Evolutionary conservation across 2,329 filamentous ascomycete genomes (phyloP), one percentile per base, ranked within the genome.

Genomic region (Thelonectria blattea): DNA sequence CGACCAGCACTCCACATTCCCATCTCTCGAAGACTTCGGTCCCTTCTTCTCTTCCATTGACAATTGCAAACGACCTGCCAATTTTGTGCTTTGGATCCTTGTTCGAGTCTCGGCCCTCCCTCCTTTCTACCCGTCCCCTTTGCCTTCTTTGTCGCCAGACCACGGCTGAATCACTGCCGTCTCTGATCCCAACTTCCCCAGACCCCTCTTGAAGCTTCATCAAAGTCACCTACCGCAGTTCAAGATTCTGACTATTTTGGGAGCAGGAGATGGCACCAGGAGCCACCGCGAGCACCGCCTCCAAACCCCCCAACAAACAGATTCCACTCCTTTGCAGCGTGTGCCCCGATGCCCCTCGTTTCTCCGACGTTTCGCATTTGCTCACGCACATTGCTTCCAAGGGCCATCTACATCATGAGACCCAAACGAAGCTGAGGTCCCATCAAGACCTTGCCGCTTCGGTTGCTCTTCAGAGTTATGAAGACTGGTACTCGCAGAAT

Each of bases 321-420:
- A 88, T 93, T 60, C 87, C 90, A 58, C 86, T 97, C 50, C 79
- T 87, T 68, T 98, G 94, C 85, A 88, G 83, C 71, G 89, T 97
- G 67, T 98, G 94, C 74, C 89, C 91, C 37, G 91, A 89, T 67
- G 85, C 84, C 62, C 91, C 92, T 41, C 85, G 79, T 30, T 97
- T 97, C 78, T 96, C 92, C 57, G 94, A 98, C 76, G 83, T 93
- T 46, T 97, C 93, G 34, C 94, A 97, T 75, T 82, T 97, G 39
- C 85, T 98, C 72, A 98, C 94, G 12, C 94, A 98, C 73, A 87
- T 97, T 63, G 88, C 91, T 61, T 97, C 93, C 65, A 97, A 97
- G 74, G 90, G 91, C n/a, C 94, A 98, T 74, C 81, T 97, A 34
- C 88, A 92, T 61, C 86, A 92, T 73, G 88, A 91, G 70, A 96